Conservation (phyloP, 1,139 yeast species). For the Meyerozyma sp. region DNA sequence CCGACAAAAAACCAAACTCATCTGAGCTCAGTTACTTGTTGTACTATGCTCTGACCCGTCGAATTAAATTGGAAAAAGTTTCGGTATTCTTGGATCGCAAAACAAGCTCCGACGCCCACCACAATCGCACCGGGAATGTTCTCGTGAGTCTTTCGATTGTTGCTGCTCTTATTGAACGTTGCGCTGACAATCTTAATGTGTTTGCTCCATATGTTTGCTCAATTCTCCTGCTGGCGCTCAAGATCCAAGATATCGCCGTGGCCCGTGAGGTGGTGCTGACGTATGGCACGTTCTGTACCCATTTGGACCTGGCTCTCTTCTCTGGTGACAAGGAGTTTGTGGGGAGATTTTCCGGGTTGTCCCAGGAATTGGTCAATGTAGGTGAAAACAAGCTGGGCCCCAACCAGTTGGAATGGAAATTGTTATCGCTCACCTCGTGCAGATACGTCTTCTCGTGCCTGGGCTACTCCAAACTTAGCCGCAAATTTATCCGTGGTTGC, state of each 20-base stretch:
- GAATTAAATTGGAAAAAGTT: constrained; percentile 85
- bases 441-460: constrained; percentile 39
- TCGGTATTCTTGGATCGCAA: constrained; percentile 62
- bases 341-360: constrained; percentile 40
- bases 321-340: constrained; percentile 67
- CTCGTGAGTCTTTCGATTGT: constrained; percentile 75
- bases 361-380: constrained; percentile 29
- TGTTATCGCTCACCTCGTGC: constrained; percentile 42
- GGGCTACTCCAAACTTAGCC: constrained; percentile 34
- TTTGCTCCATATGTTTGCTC: constrained; percentile 61
- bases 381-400: constrained; percentile 25
- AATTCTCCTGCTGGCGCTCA: constrained; percentile 41
- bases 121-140: constrained; percentile 69
- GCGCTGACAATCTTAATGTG: constrained; percentile 78
- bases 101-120: constrained; percentile 57
- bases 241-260: constrained; percentile 50
- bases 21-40: constrained; percentile 84
- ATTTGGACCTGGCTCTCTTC: constrained; percentile 64
- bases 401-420: constrained; percentile 43
- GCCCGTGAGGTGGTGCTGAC: constrained; percentile 48
- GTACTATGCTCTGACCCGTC: constrained; percentile 87
- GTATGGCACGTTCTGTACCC: constrained; percentile 56
- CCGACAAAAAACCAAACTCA: constrained; percentile 85
- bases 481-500: constrained; percentile 29
- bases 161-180: constrained; percentile 63